Evolutionary conservation across 352 stramenopile species (phyloP), one percentile per base, ranked within the genome.

Genomic region (Pythium pyrilobum): DNA sequence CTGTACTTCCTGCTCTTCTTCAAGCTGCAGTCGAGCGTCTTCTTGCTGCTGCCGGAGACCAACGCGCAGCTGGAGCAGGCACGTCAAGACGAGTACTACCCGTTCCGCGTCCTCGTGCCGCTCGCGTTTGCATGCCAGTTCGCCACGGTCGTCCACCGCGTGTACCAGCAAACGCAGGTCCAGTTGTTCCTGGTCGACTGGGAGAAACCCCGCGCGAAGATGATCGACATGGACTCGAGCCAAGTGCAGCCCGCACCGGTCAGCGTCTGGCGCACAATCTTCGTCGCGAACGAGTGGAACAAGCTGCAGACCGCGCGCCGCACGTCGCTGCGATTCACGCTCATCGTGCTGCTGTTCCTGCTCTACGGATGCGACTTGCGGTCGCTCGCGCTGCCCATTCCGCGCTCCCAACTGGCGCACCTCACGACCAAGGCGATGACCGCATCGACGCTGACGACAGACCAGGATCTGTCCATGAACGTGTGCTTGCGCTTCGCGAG

Each of bases 211-310:
- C 74, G 77, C 1, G 66, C 82, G 15, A 85, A 70, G 39, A 66
- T 89, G 11, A 68, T 86, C 25, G 76, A 87, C 53, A 56, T 71
- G 32, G 80, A 91, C 44, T 71, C 64, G 10, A 53, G 45, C 15
- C 69, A 71, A 25, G 64, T 73, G 4, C 72, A 70, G 13, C 69
- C 69, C 16, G 80, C 71, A 1, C 70, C 80, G 23, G 70, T 98
- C 13, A 97, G 87, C 33, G 82, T 96, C 11, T 98, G 95, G 95
- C 74, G 95, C n/a, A 95, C 85, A 62, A 89, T 98, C 29, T 68
- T 97, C 28, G 89, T 98, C 13, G 92, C 91, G 7, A 98, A 98
- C 65, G 87, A 98, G 69, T 98, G 82, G 78, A 92, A 93, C 52
- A 83, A 96, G 37, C 72, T 98, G 28, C 87, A 97, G 57, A 89